Conservation (phyloP, 352 stramenopile genomes). For the Phytophthora fragariae region DNA sequence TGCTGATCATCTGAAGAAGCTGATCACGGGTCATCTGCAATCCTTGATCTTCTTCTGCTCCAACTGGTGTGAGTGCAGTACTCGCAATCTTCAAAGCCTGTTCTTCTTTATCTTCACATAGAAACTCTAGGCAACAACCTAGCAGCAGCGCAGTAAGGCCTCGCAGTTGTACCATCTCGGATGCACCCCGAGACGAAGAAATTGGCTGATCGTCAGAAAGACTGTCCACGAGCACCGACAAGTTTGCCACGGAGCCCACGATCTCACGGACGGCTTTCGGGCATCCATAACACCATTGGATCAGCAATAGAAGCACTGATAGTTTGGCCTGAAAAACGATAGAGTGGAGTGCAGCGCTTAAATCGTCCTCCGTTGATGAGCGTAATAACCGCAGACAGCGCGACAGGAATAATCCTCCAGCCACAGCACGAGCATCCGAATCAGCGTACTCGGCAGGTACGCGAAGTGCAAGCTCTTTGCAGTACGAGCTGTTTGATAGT, state of each 20-base stretch:
- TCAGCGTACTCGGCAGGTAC: conserved; percentile 60
- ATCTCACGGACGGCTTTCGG: conserved; percentile 67
- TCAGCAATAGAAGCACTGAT: conserved; percentile 58
- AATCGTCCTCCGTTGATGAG: conserved; percentile 2
- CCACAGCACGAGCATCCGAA: conserved; percentile 53
- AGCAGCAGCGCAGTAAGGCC: conserved; percentile 63
- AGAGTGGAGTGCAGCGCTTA: conserved; percentile 30
- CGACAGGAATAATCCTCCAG: conserved; percentile 68
- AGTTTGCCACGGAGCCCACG: conserved; percentile 60
- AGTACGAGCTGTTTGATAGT: conserved; percentile 60
- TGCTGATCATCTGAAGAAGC: conserved; percentile 74
- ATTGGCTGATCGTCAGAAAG: conserved; percentile 22
- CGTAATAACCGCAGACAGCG: conserved; percentile 62
- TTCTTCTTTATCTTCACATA: conserved; percentile 46
- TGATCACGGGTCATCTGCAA: conserved; percentile 64
- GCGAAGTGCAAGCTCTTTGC: conserved; percentile 76
- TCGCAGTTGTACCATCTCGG: conserved; percentile 46
- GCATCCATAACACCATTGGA: conserved; percentile 68
- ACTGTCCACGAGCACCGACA: conserved; percentile 60
- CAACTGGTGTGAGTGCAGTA: conserved; percentile 10
- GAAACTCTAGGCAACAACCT: conserved; percentile 65
- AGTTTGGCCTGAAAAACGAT: conserved; percentile 66
- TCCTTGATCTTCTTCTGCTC: conserved; percentile 17
- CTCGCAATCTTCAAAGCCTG: conserved; percentile 34
- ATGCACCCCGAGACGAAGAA: conserved; percentile 13